Base-by-base conservation (phyloP, 2,329 filamentous ascomycete genomes). In the Aureobasidium lini region DNA sequence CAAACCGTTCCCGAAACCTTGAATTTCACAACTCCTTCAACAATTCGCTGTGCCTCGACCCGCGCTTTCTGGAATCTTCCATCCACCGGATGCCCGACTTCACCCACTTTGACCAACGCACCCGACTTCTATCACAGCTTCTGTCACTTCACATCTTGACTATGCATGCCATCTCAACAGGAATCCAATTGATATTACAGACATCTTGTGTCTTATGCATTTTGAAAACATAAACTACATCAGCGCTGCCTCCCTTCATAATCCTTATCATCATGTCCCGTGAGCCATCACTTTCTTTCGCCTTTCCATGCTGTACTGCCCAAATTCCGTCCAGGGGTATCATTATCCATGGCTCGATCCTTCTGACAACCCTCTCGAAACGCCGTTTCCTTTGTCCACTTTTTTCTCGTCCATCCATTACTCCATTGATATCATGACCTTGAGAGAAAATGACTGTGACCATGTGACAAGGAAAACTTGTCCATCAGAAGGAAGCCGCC, bases 11-110 rank as follows among this genome's bases (percentile, higher is more conserved):
- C 53, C 53, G 53, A 46, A 57, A 46, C 31, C 42, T 36, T 36
- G 13, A 4, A 8, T 23, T 37, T 43, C 43, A 16, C 28, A 15
- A 15, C 16, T 28, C 9, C 29, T 8, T 18, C 31, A 3, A 37
- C 11, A 42, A 32, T 11, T 54, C 40, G 39, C 32, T 13, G 52
- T 36, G 23, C 28, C 37, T n/a, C 23, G 18, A 29, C 28, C 34
- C 50, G 50, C 37, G 15, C 18, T 31, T 57, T 57, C 54, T 47
- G 8, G 54, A 57, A 57, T 15, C 54, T 57, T 57, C 54, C 43
- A 57, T 47, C 23, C 36, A 11, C 36, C 39, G 23, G 23, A 23
- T 23, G 23, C 23, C 23, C 23, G 2, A 49, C 47, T 23, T 37
- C 16, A 9, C 13, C 37, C 28, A 29, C 16, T 18, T 28, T 4